Evolutionary conservation across 1,284 basidiomycete genomes (phyloP), one percentile per base, ranked within the genome.

Genomic region (Apiotrichum mycotoxinovorans): DNA sequence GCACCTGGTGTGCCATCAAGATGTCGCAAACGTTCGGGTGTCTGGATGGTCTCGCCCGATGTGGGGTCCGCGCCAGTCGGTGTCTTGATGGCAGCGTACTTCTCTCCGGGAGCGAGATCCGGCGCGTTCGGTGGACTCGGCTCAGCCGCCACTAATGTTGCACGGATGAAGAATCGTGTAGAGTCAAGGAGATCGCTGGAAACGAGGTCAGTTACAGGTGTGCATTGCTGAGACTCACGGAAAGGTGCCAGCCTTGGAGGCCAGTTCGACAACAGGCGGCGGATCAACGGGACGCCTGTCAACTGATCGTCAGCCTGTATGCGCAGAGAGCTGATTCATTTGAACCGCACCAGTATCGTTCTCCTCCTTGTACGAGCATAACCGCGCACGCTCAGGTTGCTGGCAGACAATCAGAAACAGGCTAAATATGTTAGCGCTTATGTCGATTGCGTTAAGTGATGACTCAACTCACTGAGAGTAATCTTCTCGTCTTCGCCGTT

Each of bases 291-390:
- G 77, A 34, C 77, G 57, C 18, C 76, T 63, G 53, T 76, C 73
- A 52, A 75, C 73, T 77, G 51, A 18, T 22, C 20, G 40, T 56
- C 23, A 35, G 48, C 22, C 27, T 25, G 41, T 34, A 40, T 41
- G n/a, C 35, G 14, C 33, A 34, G 8, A 8, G 33, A 45, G 25
- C 22, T 42, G 37, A 22, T n/a, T 17, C 20, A 23, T 25, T n/a
- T 23, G 20, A 15, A 35, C 23, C 74, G 56, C 44, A 79, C 77
- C 76, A 11, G 77, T 79, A 35, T 78, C 77, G 45, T 78, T 78
- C 61, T 76, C 76, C 63, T 79, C 77, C 57, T 79, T 79, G 70
- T 73, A 79, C 7, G 73, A 75, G 60, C 76, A 78, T 40, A 79
- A 59, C 35, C 77, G 64, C 0, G 77, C 77, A 11, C 74, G 61